These are phyloP conservation scores for Leptographium lundbergii DNA, from an alignment of 2,329 filamentous ascomycete species.

Conservation along the genomic window DNA sequence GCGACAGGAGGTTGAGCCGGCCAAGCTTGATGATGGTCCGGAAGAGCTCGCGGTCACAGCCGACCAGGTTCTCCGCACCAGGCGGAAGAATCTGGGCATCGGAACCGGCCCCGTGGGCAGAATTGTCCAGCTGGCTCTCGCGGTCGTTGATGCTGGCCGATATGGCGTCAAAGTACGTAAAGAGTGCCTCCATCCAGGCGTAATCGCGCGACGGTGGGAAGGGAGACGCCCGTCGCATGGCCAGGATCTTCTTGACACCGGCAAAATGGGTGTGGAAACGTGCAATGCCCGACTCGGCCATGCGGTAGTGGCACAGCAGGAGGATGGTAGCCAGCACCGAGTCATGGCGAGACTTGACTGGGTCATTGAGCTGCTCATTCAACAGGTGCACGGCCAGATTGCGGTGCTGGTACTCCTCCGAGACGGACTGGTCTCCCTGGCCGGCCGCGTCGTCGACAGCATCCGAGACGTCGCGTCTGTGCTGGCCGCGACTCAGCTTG, in stretches of 20 bases:
- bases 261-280: constrained; percentile 91
- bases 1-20: constrained; percentile 71
- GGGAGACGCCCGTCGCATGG: constrained; percentile 50
- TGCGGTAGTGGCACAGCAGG: constrained; percentile 81
- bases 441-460: constrained; percentile 17
- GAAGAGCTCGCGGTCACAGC: constrained; percentile 79
- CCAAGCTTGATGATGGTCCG: constrained; percentile 74
- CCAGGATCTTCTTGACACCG: constrained; percentile 80
- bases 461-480: constrained; percentile 35
- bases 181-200: constrained; percentile 84
- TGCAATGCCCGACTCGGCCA: constrained; percentile 84
- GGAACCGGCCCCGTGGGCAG: constrained; percentile 44
- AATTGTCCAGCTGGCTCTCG: constrained; percentile 64
- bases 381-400: constrained; percentile 68
- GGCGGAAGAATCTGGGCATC: constrained; percentile 38
- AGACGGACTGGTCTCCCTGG: constrained; percentile 44
- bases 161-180: constrained; percentile 90
- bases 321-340: constrained; percentile 79
- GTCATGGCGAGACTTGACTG: constrained; percentile 63
- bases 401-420: constrained; percentile 75
- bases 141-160: constrained; percentile 85
- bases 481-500: constrained; percentile 48
- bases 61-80: constrained; percentile 71
- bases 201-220: constrained; percentile 51
- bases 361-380: constrained; percentile 73